phyloP scores from a whole-genome alignment of 768 basidiomycete species.

The Podaxis rugospora region DNA sequence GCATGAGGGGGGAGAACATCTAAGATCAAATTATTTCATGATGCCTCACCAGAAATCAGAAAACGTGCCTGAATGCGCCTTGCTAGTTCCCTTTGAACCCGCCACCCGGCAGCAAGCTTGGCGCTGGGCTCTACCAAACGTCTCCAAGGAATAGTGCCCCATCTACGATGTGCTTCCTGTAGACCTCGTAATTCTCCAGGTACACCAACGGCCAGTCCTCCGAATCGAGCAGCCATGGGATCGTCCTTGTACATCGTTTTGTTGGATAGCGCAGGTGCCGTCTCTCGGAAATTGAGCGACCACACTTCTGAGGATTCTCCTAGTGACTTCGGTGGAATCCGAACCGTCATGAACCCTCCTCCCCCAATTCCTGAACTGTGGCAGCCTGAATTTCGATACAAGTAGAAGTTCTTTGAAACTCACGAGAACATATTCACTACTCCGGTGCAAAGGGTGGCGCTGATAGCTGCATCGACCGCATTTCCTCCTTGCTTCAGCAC shows the following conservation, averaged over 20 bases:
- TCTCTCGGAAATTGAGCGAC: conserved; percentile 86
- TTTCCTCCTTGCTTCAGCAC: conserved; percentile 81
- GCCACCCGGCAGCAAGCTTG: conserved; percentile 74
- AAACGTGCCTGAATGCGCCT: conserved; percentile 44
- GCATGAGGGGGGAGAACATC: conserved; percentile 52
- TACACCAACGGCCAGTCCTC: conserved; percentile 85
- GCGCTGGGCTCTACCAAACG: conserved; percentile 72
- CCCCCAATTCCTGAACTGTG: conserved; percentile 79
- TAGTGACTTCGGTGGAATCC: conserved; percentile 52
- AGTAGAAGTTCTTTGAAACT: conserved; percentile 21
- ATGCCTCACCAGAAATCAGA: neutral
- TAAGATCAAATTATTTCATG: conserved; percentile 1
- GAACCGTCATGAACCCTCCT: conserved; percentile 83
- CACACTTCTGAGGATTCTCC: conserved; percentile 53
- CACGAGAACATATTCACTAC: conserved; percentile 91
- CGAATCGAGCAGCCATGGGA: conserved; percentile 51
- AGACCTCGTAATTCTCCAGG: conserved; percentile 91
- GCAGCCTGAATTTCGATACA: conserved; percentile 3
- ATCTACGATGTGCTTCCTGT: conserved; percentile 75
- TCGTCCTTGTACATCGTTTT: conserved; percentile 69
- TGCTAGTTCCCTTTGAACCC: conserved; percentile 72
- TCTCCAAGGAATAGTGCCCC: conserved; percentile 81
- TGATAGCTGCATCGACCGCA: conserved; percentile 85
- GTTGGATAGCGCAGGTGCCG: conserved; percentile 70
- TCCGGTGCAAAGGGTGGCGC: conserved; percentile 72